A percentile compares a stretch with the other conserved stretches of the same genome.
Conservation (phyloP, 768 basidiomycete species). For the Rhizopogon vinicolor region DNA sequence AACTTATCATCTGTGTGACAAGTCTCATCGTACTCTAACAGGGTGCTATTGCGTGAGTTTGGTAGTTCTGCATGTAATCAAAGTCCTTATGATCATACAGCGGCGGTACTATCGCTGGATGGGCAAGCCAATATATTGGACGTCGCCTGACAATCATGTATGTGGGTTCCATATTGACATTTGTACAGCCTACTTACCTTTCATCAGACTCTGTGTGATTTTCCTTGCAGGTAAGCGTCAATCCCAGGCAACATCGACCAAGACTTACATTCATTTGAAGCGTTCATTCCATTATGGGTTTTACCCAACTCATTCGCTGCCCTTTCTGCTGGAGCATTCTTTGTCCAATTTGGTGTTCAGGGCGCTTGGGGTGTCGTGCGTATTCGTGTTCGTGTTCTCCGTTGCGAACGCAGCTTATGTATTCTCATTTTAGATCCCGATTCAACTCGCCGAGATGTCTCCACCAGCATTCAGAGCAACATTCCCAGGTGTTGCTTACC, state of each 20-base stretch:
- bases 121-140: slow-evolving; percentile 69
- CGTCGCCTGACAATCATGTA: slow-evolving; percentile 75
- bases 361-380: slow-evolving; percentile 87
- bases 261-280: slow-evolving; percentile 11
- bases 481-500: slow-evolving; percentile 84
- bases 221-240: slow-evolving; percentile 38
- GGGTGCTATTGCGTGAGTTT: slow-evolving; percentile 42
- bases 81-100: slow-evolving; percentile 18
- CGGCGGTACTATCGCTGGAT: slow-evolving; percentile 73
- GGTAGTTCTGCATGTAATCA: slow-evolving; percentile 7
- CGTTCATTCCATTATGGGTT: slow-evolving; percentile 80
- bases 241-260: neutral
- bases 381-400: slow-evolving; percentile 19
- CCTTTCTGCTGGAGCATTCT: slow-evolving; percentile 83
- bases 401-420: neutral
- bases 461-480: slow-evolving; percentile 88
- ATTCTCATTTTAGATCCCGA: slow-evolving; percentile 49
- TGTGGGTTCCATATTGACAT: neutral
- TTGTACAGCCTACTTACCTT: neutral
- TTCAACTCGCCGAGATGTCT: slow-evolving; percentile 78
- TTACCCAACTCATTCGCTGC: slow-evolving; percentile 62
- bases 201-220: slow-evolving; percentile 45
- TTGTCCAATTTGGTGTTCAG: slow-evolving; percentile 83
- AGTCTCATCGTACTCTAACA: slow-evolving; percentile 7
- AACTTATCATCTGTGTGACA: neutral